Conservation (phyloP, 2,329 filamentous ascomycete genomes). For the Plenodomus lindquistii region DNA sequence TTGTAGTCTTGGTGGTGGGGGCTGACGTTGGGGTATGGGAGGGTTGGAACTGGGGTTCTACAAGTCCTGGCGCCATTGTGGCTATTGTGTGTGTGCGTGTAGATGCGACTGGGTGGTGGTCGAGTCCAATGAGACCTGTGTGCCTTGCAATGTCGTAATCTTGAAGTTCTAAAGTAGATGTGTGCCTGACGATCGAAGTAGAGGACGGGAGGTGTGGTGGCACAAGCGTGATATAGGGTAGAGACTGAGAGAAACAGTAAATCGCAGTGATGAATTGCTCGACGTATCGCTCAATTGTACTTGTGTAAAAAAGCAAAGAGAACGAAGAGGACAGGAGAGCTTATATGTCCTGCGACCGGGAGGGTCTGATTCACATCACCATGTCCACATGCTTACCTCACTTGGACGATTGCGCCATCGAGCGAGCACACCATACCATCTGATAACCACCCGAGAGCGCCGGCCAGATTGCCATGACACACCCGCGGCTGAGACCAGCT, state of each 20-base stretch:
- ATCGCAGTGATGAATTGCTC: not conserved
- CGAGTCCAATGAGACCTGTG: not conserved
- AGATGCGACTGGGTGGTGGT: not conserved
- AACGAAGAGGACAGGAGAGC: constrained; percentile 2
- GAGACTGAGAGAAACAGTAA: not conserved
- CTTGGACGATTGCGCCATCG: constrained; percentile 38
- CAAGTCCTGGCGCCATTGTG: constrained; percentile 40
- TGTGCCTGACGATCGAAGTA: not conserved
- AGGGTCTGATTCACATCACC: constrained; percentile 10
- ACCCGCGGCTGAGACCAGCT: constrained; percentile 1
- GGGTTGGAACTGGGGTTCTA: constrained; percentile 30
- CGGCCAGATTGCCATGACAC: constrained; percentile 1
- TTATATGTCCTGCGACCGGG: constrained; percentile 3
- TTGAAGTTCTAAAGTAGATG: not conserved
- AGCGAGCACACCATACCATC: constrained; percentile 40
- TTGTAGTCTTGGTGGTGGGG: constrained; percentile 12
- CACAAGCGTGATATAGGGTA: not conserved
- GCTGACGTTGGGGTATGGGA: constrained; percentile 2
- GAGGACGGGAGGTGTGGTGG: not conserved
- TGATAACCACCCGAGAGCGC: constrained; percentile 8
- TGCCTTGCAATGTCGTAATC: not conserved
- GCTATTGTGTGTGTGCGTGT: not conserved
- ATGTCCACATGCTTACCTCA: constrained; percentile 13
- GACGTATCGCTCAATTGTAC: not conserved
- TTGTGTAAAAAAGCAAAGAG: not conserved